Percentiles rank a stretch among this genome's conserved stretches.
Evolutionary conservation across 208 protist genomes (phyloP).

Genomic region (Crithidia bombi): DNA sequence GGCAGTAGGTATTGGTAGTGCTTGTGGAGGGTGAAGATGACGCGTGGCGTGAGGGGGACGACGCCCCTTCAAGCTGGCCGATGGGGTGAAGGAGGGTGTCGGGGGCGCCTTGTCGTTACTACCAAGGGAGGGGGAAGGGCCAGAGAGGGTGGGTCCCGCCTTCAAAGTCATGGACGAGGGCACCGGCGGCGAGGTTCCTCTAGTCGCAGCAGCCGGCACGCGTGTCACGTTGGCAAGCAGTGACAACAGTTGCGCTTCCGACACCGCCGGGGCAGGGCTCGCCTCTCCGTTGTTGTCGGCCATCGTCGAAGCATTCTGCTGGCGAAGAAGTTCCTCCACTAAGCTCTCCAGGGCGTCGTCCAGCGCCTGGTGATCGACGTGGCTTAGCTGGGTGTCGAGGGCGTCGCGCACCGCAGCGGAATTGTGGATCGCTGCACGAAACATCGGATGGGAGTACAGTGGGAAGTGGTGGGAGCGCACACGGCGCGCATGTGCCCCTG

Average conservation of each 20-base stretch:
- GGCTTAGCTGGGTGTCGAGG: conserved; percentile 4
- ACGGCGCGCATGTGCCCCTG: conserved; percentile 27
- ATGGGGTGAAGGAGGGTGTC: not conserved
- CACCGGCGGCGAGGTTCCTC: not conserved
- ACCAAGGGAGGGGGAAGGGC: no score
- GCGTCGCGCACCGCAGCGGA: conserved; percentile 11
- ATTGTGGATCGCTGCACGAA: conserved; percentile 37
- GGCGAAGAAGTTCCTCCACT: conserved; percentile 47
- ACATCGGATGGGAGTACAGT: conserved; percentile 72
- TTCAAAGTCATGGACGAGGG: no score
- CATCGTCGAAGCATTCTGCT: conserved; percentile 11
- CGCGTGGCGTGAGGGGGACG: not conserved
- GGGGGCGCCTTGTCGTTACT: no score
- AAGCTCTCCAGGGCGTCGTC: conserved; percentile 46
- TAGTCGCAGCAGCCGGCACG: not conserved
- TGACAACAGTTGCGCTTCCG: conserved; percentile 24
- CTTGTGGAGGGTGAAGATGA: not conserved
- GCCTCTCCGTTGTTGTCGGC: not conserved
- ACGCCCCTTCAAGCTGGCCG: not conserved
- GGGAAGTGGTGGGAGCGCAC: conserved; percentile 66
- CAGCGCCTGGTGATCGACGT: conserved; percentile 21
- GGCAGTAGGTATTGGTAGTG: not conserved
- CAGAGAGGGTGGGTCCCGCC: no score
- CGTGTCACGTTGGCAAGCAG: conserved; percentile 14
- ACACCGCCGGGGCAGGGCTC: not conserved